Base-by-base conservation (phyloP, 2,329 filamentous ascomycete genomes). In the Pestalotiopsis sp. region DNA sequence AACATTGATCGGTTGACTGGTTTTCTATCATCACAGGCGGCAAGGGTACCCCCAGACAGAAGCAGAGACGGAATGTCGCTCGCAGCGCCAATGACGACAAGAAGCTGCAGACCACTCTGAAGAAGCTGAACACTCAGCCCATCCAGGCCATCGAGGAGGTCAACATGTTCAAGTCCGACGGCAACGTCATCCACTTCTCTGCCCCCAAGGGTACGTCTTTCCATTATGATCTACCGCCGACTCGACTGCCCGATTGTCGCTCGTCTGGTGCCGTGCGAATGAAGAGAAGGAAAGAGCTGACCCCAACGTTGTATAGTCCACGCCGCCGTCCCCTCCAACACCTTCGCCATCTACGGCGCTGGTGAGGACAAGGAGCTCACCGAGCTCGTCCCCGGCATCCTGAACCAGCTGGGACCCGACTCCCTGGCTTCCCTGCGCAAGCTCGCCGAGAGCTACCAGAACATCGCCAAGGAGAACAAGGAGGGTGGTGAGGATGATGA, bases 141-240 rank as follows among this genome's bases (percentile, higher is more conserved):
- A 98, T 99, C 85, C 95, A 97, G 88, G 94, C 93, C 75, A 99
- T 99, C 79, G 96, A 99, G 91, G 96, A 99, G 89, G 96, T 99
- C 83, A 99, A 99, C 92, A 99, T 99, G 96, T 99, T 99, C 92
- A 99, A 99, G 93, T 92, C 93, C 82, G 96, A 99, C 82, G 96
- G 96, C 84, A 99, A 99, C 84, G 96, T 99, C 84, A 98, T 99
- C 81, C 96, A 99, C 90, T 99, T 99, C 83, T 92, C 94, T 78
- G 93, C 93, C 80, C 96, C 96, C 77, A 98, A 98, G 89, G 96
- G 96, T 98, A 86, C 80, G 90, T 87, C 14, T 52, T 27, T 36
- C 23, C 31, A 36, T 36, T 36, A 36, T 9, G 2, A 2, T 9
- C 31, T 36, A 36, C 31, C 31, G 31, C 31, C 31, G 31, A 36